Conservation (phyloP, 1,284 basidiomycete species). For the Papiliotrema terrestris region DNA sequence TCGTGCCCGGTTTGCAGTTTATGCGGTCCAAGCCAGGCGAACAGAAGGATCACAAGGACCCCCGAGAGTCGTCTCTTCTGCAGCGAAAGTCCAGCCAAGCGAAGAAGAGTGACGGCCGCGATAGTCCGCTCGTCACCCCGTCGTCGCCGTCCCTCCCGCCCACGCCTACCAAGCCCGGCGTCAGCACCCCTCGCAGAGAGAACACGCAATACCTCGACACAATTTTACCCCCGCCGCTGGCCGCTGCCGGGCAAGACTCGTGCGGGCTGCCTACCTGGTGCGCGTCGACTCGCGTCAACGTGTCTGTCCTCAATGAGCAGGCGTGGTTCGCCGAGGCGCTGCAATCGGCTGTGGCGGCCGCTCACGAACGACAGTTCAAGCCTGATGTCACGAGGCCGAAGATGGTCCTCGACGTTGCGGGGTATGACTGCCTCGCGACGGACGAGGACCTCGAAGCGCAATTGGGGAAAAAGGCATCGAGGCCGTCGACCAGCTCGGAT, state of each 20-base stretch:
- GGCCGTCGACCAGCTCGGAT: conserved; percentile 3
- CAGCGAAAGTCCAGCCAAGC: background rate
- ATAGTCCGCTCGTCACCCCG: background rate
- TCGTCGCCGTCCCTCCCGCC: background rate
- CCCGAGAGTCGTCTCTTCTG: background rate
- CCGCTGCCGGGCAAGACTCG: too few relatives aligned
- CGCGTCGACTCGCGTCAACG: conserved; percentile 3
- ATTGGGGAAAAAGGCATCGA: too few relatives aligned
- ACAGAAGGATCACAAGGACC: background rate
- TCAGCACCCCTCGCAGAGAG: background rate
- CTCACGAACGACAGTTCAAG: conserved; percentile 26
- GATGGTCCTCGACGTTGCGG: conserved; percentile 37
- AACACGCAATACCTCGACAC: background rate
- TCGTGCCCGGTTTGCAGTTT: background rate
- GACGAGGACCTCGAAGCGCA: conserved; percentile 33
- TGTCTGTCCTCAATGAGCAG: conserved; percentile 44
- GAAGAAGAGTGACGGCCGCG: background rate
- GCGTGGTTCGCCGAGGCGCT: conserved; percentile 35
- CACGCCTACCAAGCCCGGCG: background rate
- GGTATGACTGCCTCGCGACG: conserved; percentile 33
- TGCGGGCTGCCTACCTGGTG: background rate
- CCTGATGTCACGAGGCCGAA: conserved; percentile 17
- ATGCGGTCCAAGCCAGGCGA: background rate
- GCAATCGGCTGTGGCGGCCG: conserved; percentile 20
- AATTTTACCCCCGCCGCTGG: background rate